Percentiles rank a stretch among this genome's conserved stretches.
These are phyloP conservation scores for Aristolochia contorta DNA, from an alignment of 164 flowering plant genomes.

Conservation along the genomic window DNA sequence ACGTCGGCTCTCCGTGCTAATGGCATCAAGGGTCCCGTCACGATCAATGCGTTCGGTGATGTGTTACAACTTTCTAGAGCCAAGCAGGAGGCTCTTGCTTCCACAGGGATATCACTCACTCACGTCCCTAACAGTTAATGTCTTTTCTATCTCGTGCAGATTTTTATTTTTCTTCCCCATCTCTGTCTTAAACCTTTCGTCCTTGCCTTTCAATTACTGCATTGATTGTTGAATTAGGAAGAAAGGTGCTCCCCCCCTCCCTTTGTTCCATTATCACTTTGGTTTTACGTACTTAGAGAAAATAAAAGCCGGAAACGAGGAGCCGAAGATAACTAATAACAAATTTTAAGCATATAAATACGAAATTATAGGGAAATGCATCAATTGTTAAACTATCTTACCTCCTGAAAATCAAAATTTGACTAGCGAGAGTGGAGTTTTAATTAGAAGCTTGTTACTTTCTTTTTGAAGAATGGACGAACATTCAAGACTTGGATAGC, in stretches of 20 bases:
- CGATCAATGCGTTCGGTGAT: constrained; percentile 81
- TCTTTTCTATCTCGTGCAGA: neutral
- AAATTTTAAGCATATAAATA: too few species aligned
- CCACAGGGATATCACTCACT: constrained; percentile 60
- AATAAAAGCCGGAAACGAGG: neutral
- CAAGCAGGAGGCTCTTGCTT: constrained; percentile 57
- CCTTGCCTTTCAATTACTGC: neutral
- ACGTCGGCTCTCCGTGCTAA: constrained; percentile 54
- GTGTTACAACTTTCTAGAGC: constrained; percentile 46
- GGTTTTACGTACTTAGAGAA: neutral
- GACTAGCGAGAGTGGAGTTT: too few species aligned
- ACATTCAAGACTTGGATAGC: too few species aligned
- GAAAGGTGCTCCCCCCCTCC: too few species aligned
- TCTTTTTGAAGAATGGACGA: too few species aligned
- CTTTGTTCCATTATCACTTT: neutral
- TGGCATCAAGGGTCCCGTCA: constrained; percentile 76
- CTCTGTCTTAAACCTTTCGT: too few species aligned
- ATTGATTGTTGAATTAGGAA: neutral
- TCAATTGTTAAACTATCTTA: too few species aligned
- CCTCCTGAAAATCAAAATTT: too few species aligned
- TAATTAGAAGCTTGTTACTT: too few species aligned
- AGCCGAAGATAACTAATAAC: too few species aligned
- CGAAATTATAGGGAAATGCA: too few species aligned
- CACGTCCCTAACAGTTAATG: constrained; percentile 58
- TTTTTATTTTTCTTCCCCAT: too few species aligned